These are phyloP conservation scores for Jackrogersella minutella DNA, from an alignment of 495 filamentous ascomycete genomes.

Conservation along the genomic window DNA sequence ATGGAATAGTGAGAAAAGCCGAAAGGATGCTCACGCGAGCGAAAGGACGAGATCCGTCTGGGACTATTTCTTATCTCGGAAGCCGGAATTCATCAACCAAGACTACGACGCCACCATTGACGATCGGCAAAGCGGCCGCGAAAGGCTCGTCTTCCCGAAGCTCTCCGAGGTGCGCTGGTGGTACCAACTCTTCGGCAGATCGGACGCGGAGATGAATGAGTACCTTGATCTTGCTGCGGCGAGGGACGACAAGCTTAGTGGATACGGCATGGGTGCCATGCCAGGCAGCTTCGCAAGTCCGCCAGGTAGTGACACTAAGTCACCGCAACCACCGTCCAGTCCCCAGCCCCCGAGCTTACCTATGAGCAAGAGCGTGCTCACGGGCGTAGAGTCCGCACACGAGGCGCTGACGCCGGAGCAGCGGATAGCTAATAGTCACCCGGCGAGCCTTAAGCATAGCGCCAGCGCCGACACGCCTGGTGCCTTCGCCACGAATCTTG, in stretches of 20 bases:
- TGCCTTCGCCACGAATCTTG: slow-evolving; percentile 48
- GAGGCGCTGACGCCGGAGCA: slow-evolving; percentile 49
- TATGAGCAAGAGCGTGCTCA: slow-evolving; percentile 52
- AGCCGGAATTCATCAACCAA: slow-evolving; percentile 79
- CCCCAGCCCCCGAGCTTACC: slow-evolving; percentile 49
- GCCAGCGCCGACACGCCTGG: slow-evolving; percentile 51
- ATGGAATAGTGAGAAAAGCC: slow-evolving; percentile 92
- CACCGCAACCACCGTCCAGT: slow-evolving; percentile 38
- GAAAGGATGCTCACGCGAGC: slow-evolving; percentile 73
- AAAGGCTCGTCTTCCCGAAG: slow-evolving; percentile 84
- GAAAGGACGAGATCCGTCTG: slow-evolving; percentile 89
- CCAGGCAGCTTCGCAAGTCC: slow-evolving; percentile 20
- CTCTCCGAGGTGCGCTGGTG: slow-evolving; percentile 81
- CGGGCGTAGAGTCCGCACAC: slow-evolving; percentile 52
- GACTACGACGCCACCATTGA: slow-evolving; percentile 81
- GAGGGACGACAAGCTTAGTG: slow-evolving; percentile 39
- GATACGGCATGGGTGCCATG: slow-evolving; percentile 31
- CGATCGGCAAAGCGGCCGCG: slow-evolving; percentile 76
- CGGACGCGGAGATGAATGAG: slow-evolving; percentile 93
- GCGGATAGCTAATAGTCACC: neutral
- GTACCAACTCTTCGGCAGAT: slow-evolving; percentile 84
- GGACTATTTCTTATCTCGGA: slow-evolving; percentile 88
- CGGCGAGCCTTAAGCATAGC: slow-evolving; percentile 50
- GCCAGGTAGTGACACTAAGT: slow-evolving; percentile 32
- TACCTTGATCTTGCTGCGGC: slow-evolving; percentile 54